A percentile compares a stretch with the other conserved stretches of the same genome.
Conservation (phyloP, 139 green algal species). For the Klebsormidium nitens region DNA sequence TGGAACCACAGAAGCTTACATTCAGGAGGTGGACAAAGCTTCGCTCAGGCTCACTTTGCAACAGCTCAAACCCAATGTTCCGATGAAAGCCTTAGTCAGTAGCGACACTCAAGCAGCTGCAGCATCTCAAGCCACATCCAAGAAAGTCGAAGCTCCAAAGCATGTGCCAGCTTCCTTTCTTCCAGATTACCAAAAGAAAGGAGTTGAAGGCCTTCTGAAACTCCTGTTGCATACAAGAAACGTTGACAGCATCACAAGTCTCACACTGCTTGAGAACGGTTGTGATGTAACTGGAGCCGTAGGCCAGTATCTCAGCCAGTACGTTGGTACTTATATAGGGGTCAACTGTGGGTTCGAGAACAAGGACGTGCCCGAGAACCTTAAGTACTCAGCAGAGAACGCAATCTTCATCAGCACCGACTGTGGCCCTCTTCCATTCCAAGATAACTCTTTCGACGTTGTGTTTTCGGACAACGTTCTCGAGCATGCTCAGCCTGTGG, state of each 20-base stretch:
- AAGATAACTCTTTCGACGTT: constrained; percentile 12
- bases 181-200: constrained; percentile 6
- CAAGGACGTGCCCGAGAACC: neutral
- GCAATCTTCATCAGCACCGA: constrained; percentile 9
- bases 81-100: no score
- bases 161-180: no score
- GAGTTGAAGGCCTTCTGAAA: neutral
- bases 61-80: no score
- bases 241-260: neutral
- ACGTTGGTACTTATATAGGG: constrained; percentile 5
- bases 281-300: constrained; percentile 13
- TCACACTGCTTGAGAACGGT: constrained; percentile 18
- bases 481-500: constrained; percentile 6
- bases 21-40: no score
- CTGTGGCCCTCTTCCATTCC: constrained; percentile 6
- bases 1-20: no score
- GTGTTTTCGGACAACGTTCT: constrained; percentile 20
- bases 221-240: constrained; percentile 6
- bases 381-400: neutral
- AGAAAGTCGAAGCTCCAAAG: no score
- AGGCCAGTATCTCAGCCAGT: neutral
- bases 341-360: constrained; percentile 15
- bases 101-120: no score
- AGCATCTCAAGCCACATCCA: no score
- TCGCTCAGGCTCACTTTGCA: no score